Evolutionary conservation across 2,329 filamentous ascomycete genomes (phyloP).

Genomic region (Botrytis fragariae): DNA sequence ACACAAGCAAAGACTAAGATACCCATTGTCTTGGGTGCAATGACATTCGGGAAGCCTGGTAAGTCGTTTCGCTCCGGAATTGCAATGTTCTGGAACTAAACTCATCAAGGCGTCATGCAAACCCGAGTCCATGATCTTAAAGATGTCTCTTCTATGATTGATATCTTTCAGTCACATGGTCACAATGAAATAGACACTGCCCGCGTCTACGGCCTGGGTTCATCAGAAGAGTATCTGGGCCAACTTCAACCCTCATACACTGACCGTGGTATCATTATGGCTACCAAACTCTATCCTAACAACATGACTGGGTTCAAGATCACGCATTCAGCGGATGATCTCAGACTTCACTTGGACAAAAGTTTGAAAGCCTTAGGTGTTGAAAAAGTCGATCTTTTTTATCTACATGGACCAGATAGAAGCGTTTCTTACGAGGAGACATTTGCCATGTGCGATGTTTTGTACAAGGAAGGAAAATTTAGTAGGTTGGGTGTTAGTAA

Average conservation of each 20-base stretch:
- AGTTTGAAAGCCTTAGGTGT: conserved; percentile 54
- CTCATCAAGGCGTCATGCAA: conserved; percentile 30
- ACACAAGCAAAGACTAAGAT: conserved; percentile 10
- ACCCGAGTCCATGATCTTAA: conserved; percentile 38
- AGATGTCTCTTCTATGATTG: conserved; percentile 59
- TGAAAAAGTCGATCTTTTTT: conserved; percentile 41
- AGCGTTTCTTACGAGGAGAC: conserved; percentile 35
- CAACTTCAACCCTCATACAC: conserved; percentile 54
- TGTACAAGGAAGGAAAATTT: conserved; percentile 40
- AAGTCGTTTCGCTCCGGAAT: background rate
- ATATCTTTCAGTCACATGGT: conserved; percentile 62
- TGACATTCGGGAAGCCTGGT: conserved; percentile 29
- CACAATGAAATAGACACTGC: conserved; percentile 71
- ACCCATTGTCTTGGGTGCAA: conserved; percentile 30
- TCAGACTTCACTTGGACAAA: conserved; percentile 50
- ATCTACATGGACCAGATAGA: conserved; percentile 36
- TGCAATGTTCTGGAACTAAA: background rate
- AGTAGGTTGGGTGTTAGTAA: conserved; percentile 58
- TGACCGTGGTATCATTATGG: conserved; percentile 59
- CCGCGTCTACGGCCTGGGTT: conserved; percentile 60
- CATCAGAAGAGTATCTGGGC: conserved; percentile 62
- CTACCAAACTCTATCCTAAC: conserved; percentile 51
- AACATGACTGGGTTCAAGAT: background rate
- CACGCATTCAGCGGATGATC: conserved; percentile 48
- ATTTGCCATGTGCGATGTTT: conserved; percentile 34